These are phyloP conservation scores for Pilaira anomala DNA, from an alignment of 192 early-diverging fungal genomes.

Conservation along the genomic window DNA sequence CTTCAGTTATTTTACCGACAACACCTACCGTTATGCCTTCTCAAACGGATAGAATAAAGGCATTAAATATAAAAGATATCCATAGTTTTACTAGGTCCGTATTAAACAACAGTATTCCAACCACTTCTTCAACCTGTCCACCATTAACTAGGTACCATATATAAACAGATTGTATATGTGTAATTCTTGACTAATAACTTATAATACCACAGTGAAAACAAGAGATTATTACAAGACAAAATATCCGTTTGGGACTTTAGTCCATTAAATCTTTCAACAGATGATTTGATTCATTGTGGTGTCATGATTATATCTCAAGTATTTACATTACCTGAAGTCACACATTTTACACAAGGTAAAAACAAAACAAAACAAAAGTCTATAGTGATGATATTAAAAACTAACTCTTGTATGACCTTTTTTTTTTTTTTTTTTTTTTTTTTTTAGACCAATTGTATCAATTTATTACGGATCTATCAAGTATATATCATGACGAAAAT, in stretches of 20 bases:
- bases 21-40: slow-evolving; percentile 6
- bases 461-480: slow-evolving; percentile 52
- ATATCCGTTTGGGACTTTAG: slow-evolving; percentile 56
- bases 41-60: slow-evolving; percentile 1
- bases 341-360: slow-evolving; percentile 55
- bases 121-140: not conserved
- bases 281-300: slow-evolving; percentile 67
- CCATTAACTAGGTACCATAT: slow-evolving; percentile 9
- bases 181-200: not conserved
- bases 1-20: slow-evolving; percentile 9
- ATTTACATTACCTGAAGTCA: slow-evolving; percentile 50
- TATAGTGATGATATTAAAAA: slow-evolving; percentile 4
- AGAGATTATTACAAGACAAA: not conserved
- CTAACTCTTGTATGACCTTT: not conserved
- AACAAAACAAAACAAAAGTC: not conserved
- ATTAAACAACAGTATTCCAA: slow-evolving; percentile 17
- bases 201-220: not conserved
- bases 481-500: slow-evolving; percentile 64
- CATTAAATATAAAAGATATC: not conserved
- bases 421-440: not conserved
- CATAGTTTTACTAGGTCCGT: slow-evolving; percentile 13
- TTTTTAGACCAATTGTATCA: slow-evolving; percentile 48
- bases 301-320: slow-evolving; percentile 68
- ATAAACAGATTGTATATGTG: not conserved
- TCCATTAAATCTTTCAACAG: slow-evolving; percentile 60